These are phyloP conservation scores for Fonsecaea monophora DNA, from an alignment of 2,329 filamentous ascomycete genomes.

Conservation along the genomic window DNA sequence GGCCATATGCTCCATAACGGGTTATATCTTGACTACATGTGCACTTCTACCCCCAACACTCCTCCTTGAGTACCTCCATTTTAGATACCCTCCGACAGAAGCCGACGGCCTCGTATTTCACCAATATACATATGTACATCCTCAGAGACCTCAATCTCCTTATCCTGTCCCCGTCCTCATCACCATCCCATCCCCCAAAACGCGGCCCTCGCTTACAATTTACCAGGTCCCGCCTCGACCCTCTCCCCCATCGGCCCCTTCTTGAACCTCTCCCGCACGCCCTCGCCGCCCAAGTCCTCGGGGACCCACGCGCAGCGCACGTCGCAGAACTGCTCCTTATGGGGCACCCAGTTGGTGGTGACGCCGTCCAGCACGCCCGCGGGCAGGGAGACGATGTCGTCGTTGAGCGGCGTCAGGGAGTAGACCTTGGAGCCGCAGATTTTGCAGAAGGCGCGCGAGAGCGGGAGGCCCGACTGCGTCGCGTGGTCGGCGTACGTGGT, in stretches of 20 bases:
- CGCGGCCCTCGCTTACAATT: not conserved
- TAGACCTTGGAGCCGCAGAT: constrained; percentile 32
- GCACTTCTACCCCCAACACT: no score
- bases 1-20: no score
- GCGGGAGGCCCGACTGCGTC: constrained; percentile 29
- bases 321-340: constrained; percentile 33
- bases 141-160: no score
- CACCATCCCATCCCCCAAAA: not conserved
- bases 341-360: constrained; percentile 23
- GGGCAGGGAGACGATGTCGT: constrained; percentile 31
- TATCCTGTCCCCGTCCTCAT: no score
- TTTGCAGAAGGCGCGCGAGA: constrained; percentile 32
- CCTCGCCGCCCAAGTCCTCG: constrained; percentile 10
- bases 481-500: constrained; percentile 29
- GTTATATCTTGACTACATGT: no score
- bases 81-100: no score
- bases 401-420: constrained; percentile 31
- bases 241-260: constrained; percentile 4
- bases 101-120: no score
- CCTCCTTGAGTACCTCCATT: no score
- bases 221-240: not conserved
- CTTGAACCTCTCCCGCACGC: constrained; percentile 18
- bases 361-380: constrained; percentile 27
- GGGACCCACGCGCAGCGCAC: constrained; percentile 28
- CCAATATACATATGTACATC: no score